Percentiles rank a stretch among this genome's conserved stretches.
Conservation (phyloP, 164 flowering plant species). For the Nelumbo lutea region DNA sequence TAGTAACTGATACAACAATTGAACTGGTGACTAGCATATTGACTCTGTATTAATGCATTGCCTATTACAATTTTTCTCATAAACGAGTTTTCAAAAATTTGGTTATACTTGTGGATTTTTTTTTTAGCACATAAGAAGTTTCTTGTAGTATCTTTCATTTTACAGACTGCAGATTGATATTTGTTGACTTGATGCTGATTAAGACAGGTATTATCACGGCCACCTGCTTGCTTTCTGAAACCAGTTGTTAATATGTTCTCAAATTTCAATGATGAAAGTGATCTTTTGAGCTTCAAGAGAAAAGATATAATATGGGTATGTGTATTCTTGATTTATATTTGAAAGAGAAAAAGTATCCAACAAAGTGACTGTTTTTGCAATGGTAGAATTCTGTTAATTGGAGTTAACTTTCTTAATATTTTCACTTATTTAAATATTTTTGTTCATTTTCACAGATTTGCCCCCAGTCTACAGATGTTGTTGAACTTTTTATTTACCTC, state of each 20-base stretch:
- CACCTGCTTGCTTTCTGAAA: conserved; percentile 72
- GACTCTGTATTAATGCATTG: too few relatives aligned
- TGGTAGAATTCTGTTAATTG: background rate
- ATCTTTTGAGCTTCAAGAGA: conserved; percentile 70
- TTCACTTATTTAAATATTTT: conserved; percentile 3
- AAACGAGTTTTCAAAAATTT: too few relatives aligned
- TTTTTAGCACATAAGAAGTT: too few relatives aligned
- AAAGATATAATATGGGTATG: conserved; percentile 80
- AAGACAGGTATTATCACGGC: conserved; percentile 59
- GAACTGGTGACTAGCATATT: too few relatives aligned
- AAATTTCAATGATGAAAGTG: conserved; percentile 39
- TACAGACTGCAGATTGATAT: conserved; percentile 1
- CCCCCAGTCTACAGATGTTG: conserved; percentile 77
- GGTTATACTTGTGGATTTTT: too few relatives aligned
- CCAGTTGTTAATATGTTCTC: conserved; percentile 52
- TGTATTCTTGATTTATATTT: background rate
- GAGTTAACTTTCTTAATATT: background rate
- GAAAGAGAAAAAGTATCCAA: conserved; percentile 28
- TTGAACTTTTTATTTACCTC: conserved; percentile 83
- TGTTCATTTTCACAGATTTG: conserved; percentile 54
- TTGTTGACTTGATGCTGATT: conserved; percentile 3
- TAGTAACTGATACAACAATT: too few relatives aligned
- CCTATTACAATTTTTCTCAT: too few relatives aligned
- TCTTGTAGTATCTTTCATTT: background rate
- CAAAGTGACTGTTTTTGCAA: too few relatives aligned